phyloP scores from a whole-genome alignment of 2,329 filamentous ascomycete species.

The Neonectria neomacrospora region DNA sequence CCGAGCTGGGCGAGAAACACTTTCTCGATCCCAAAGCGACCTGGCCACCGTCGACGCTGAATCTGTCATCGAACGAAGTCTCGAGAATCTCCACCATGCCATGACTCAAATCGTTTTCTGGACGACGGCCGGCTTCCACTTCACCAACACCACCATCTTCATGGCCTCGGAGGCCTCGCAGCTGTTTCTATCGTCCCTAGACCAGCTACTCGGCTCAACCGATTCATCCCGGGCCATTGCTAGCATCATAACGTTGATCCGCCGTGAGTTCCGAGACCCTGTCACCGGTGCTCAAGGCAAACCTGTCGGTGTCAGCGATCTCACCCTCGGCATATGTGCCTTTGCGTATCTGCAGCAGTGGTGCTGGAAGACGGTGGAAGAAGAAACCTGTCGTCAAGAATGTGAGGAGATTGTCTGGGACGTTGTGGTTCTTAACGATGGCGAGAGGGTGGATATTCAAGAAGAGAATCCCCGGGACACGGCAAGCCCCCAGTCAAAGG shows the following conservation, averaged over 20 bases:
- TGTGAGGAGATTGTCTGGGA: conserved; percentile 73
- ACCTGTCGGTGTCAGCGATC: conserved; percentile 68
- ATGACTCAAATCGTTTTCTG: conserved; percentile 70
- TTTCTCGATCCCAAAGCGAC: conserved; percentile 57
- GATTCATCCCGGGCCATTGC: conserved; percentile 75
- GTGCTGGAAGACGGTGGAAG: conserved; percentile 62
- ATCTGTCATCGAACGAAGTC: conserved; percentile 65
- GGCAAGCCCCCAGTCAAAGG: conserved; percentile 3
- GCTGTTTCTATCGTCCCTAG: conserved; percentile 67
- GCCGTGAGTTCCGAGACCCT: conserved; percentile 72
- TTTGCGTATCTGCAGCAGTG: conserved; percentile 70
- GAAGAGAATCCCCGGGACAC: conserved; percentile 9
- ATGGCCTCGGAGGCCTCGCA: conserved; percentile 67
- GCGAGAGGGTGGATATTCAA: conserved; percentile 66
- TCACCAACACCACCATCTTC: conserved; percentile 66
- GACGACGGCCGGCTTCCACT: conserved; percentile 69
- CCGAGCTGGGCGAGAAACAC: conserved; percentile 62
- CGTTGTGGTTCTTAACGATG: conserved; percentile 70
- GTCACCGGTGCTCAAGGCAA: conserved; percentile 69
- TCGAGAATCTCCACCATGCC: conserved; percentile 66
- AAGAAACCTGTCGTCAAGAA: conserved; percentile 58
- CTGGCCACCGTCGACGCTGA: conserved; percentile 65
- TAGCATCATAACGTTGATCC: conserved; percentile 72
- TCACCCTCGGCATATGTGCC: conserved; percentile 69
- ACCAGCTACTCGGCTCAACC: conserved; percentile 75